phyloP scores from a whole-genome alignment of 306 rosid species.

The Pueraria montana region DNA sequence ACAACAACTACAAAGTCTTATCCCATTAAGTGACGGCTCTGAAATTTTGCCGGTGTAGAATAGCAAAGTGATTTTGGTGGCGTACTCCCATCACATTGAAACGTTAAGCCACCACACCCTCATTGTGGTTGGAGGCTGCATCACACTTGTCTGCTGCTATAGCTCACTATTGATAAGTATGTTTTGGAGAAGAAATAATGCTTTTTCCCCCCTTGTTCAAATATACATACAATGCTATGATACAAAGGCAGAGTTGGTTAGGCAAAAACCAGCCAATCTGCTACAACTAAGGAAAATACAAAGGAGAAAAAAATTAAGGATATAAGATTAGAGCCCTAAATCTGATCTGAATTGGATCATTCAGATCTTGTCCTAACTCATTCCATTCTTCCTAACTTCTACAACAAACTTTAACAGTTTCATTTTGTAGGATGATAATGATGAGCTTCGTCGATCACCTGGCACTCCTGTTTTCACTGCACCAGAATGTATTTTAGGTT shows the following conservation, averaged over 20 bases:
- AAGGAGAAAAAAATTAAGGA: background rate
- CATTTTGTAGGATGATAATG: constrained; percentile 86
- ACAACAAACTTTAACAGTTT: background rate
- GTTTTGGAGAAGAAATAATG: background rate
- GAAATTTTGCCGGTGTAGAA: background rate
- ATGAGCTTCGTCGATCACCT: constrained; percentile 95
- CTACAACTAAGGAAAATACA: background rate
- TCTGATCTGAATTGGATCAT: background rate
- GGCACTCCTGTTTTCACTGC: constrained; percentile 99
- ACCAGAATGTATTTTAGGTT: constrained; percentile 96
- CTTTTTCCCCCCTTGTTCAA: background rate
- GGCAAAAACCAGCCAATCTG: background rate
- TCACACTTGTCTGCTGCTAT: background rate
- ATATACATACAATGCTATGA: background rate
- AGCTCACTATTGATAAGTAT: background rate
- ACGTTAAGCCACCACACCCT: background rate
- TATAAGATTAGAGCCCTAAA: background rate
- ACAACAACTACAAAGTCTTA: too few relatives aligned
- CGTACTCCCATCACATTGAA: background rate
- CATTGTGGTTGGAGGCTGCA: background rate
- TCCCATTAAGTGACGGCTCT: background rate
- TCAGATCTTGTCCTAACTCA: background rate
- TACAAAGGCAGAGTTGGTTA: background rate
- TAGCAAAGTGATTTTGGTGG: background rate
- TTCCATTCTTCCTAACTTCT: background rate